A percentile compares a stretch with the other conserved stretches of the same genome.
These are phyloP conservation scores for Clarkia xantiana DNA, from an alignment of 345 rosid species.

Conservation along the genomic window DNA sequence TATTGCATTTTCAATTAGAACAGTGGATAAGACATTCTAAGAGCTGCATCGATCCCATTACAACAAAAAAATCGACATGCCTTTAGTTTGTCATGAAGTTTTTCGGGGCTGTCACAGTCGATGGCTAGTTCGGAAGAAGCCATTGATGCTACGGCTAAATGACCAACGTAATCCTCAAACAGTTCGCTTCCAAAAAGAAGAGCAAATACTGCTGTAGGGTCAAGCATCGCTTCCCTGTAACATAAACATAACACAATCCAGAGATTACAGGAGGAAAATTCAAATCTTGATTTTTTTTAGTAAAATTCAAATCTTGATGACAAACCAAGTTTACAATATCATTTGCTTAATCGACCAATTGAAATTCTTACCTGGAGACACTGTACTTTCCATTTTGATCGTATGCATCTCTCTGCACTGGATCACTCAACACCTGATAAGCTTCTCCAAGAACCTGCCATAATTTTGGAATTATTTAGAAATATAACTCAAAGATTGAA, in stretches of 20 bases:
- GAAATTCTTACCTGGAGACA: conserved; percentile 31
- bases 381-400: conserved; percentile 42
- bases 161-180: conserved; percentile 89
- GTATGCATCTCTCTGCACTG: conserved; percentile 44
- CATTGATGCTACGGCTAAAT: conserved; percentile 76
- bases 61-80: conserved; percentile 23
- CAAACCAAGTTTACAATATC: no score
- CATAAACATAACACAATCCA: not conserved
- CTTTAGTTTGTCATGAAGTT: conserved; percentile 59
- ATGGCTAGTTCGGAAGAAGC: conserved; percentile 59
- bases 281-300: not conserved
- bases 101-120: conserved; percentile 42
- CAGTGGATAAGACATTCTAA: no score
- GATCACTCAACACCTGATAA: conserved; percentile 60
- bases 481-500: not conserved
- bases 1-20: not conserved
- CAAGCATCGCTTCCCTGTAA: conserved; percentile 71
- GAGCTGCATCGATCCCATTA: not conserved
- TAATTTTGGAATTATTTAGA: conserved; percentile 4
- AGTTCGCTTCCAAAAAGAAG: conserved; percentile 93
- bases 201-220: conserved; percentile 75
- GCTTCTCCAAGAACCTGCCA: conserved; percentile 59
- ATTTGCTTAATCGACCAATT: not conserved
- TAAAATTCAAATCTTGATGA: not conserved
- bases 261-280: not conserved